A percentile compares a stretch with the other conserved stretches of the same genome.
phyloP scores from a whole-genome alignment of 805 yeast species.

The Sugiyamaella chiloensis region DNA sequence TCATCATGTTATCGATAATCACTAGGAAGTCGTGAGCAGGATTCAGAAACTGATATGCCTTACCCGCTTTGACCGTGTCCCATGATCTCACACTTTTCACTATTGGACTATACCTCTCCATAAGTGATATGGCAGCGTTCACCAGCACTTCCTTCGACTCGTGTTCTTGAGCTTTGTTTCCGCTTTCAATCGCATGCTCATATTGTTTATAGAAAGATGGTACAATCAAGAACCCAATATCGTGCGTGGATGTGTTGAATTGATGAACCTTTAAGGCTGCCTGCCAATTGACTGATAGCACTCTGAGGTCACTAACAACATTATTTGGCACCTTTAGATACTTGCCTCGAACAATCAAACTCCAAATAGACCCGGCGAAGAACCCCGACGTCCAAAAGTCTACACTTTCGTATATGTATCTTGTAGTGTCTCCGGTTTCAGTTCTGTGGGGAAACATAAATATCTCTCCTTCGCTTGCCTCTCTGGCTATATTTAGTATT shows the following conservation, averaged over 20 bases:
- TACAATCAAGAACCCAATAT: conserved; percentile 32
- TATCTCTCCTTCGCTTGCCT: too few relatives aligned
- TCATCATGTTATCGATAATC: conserved; percentile 32
- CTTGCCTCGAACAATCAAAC: conserved; percentile 16
- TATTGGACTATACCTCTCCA: conserved; percentile 26
- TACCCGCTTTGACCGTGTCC: conserved; percentile 25
- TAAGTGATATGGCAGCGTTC: conserved; percentile 32
- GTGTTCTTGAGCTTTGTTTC: conserved; percentile 20
- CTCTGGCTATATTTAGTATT: background rate
- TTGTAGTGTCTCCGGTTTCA: conserved; percentile 8
- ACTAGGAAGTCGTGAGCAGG: conserved; percentile 29
- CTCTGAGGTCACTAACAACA: background rate
- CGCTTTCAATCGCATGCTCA: conserved; percentile 14
- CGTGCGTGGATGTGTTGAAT: conserved; percentile 31
- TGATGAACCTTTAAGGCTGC: conserved; percentile 14
- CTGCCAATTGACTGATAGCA: conserved; percentile 16
- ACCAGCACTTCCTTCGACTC: conserved; percentile 20
- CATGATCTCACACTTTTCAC: conserved; percentile 32
- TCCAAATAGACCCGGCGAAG: conserved; percentile 22
- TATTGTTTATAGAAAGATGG: conserved; percentile 31
- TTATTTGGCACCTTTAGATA: background rate
- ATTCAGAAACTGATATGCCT: conserved; percentile 23
- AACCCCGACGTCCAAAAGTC: conserved; percentile 26
- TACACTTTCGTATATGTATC: conserved; percentile 18
- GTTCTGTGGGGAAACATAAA: conserved; percentile 17